Percentiles rank a stretch among this genome's conserved stretches.
Conservation (phyloP, 768 basidiomycete genomes). For the Suillus ampliporus region DNA sequence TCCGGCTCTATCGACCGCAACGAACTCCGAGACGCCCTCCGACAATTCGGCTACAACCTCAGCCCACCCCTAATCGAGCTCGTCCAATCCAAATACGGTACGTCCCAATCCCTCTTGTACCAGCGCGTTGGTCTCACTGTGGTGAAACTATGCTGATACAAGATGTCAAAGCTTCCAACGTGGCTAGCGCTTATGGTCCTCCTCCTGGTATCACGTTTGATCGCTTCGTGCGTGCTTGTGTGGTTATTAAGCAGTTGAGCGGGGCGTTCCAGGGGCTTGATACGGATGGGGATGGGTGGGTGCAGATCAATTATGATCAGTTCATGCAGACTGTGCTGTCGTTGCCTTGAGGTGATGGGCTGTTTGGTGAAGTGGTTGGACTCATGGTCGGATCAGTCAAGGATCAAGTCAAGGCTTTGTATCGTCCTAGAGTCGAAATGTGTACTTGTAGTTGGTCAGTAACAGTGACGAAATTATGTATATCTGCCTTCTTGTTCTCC, state of each 20-base stretch:
- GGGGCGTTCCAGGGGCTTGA: constrained; percentile 75
- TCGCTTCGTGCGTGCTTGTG: constrained; percentile 86
- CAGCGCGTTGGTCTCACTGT: no score
- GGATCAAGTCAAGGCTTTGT: no score
- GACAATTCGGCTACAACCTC: constrained; percentile 81
- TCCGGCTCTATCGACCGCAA: constrained; percentile 77
- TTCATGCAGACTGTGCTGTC: constrained; percentile 58
- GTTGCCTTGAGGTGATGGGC: constrained; percentile 48
- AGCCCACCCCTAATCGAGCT: constrained; percentile 67
- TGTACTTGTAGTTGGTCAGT: not conserved
- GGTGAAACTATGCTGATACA: constrained; percentile 43
- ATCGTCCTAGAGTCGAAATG: not conserved
- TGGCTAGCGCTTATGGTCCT: constrained; percentile 38
- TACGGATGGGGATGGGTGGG: constrained; percentile 59
- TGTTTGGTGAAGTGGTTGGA: no score
- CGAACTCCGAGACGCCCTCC: constrained; percentile 73
- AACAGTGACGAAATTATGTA: not conserved
- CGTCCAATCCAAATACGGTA: constrained; percentile 83
- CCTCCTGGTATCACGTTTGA: constrained; percentile 79
- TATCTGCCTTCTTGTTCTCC: not conserved
- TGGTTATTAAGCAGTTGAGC: constrained; percentile 77
- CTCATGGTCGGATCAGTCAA: not conserved
- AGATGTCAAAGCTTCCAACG: constrained; percentile 62
- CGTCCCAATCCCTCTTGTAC: constrained; percentile 25
- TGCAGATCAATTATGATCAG: constrained; percentile 59